Evolutionary conservation across 208 protist genomes (phyloP).

Genomic region (Trypanosoma caninum): DNA sequence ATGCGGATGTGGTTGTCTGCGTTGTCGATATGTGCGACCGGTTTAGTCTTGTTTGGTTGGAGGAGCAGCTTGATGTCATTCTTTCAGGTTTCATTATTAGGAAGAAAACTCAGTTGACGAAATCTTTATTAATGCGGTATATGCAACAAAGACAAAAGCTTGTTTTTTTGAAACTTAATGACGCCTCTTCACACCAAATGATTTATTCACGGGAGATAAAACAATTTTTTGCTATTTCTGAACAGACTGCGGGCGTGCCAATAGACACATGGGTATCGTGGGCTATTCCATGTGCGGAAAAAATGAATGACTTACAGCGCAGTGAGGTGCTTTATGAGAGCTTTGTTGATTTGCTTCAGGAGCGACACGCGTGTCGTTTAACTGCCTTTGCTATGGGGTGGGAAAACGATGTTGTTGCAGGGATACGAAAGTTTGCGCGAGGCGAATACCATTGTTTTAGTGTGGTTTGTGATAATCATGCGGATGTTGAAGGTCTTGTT

Average conservation of each 20-base stretch:
- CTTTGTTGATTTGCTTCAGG: slow-evolving; percentile 2
- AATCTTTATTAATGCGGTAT: background rate
- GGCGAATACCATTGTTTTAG: background rate
- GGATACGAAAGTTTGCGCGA: background rate
- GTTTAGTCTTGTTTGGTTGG: slow-evolving; percentile 16
- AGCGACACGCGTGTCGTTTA: slow-evolving; percentile 4
- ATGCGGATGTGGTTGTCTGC: slow-evolving; percentile 17
- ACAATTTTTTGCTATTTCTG: background rate
- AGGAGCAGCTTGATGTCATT: slow-evolving; percentile 10
- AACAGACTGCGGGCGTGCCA: background rate
- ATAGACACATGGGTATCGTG: background rate
- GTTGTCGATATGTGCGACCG: slow-evolving; percentile 4
- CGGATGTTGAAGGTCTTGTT: background rate
- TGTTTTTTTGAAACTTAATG: slow-evolving; percentile 14
- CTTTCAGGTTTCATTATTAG: background rate
- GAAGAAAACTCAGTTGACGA: background rate
- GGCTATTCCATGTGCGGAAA: background rate
- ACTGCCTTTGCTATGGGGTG: slow-evolving; percentile 2
- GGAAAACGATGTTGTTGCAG: background rate
- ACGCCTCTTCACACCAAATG: slow-evolving; percentile 10
- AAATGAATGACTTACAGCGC: background rate
- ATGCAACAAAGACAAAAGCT: background rate
- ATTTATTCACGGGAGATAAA: slow-evolving; percentile 8
- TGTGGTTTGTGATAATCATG: background rate
- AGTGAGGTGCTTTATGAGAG: background rate